Conservation (phyloP, 805 yeast species). For the Metschnikowia cerradonensis region DNA sequence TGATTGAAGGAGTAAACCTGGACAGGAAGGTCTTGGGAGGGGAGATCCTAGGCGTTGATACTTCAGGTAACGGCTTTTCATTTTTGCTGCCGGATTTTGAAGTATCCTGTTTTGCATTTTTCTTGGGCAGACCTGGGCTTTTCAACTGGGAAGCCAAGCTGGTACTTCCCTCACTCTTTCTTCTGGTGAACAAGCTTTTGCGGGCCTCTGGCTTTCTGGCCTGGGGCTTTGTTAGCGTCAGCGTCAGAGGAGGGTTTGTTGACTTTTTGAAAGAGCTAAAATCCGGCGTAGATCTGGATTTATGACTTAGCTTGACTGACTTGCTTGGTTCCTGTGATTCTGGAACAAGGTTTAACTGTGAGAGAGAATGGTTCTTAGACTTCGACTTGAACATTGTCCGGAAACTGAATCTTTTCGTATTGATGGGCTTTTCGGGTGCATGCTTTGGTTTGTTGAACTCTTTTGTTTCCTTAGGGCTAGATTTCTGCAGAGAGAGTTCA, state of each 20-base stretch:
- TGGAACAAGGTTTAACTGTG: slow-evolving; percentile 8
- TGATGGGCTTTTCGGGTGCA: slow-evolving; percentile 5
- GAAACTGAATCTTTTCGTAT: slow-evolving; percentile 35
- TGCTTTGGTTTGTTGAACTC: background rate
- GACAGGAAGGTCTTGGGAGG: background rate
- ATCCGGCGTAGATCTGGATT: slow-evolving; percentile 32
- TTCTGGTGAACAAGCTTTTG: slow-evolving; percentile 1
- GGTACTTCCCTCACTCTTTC: background rate
- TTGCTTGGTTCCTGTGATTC: slow-evolving; percentile 11
- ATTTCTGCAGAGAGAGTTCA: background rate
- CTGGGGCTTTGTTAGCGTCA: slow-evolving; percentile 5
- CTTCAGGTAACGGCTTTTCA: background rate
- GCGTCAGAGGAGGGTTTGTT: slow-evolving; percentile 13
- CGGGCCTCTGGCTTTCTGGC: background rate
- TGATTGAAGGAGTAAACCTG: background rate
- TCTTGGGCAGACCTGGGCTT: background rate
- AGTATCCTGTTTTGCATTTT: background rate
- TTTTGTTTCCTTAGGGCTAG: background rate
- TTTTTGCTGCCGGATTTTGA: background rate
- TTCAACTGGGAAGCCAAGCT: background rate
- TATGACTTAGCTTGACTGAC: slow-evolving; percentile 20
- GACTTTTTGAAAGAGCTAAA: slow-evolving; percentile 13
- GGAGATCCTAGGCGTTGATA: background rate
- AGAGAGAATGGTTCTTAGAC: slow-evolving; percentile 27
- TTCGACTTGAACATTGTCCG: slow-evolving; percentile 36